phyloP scores from a whole-genome alignment of 176 grass and related monocot species.

The Coix lacrymajobi region DNA sequence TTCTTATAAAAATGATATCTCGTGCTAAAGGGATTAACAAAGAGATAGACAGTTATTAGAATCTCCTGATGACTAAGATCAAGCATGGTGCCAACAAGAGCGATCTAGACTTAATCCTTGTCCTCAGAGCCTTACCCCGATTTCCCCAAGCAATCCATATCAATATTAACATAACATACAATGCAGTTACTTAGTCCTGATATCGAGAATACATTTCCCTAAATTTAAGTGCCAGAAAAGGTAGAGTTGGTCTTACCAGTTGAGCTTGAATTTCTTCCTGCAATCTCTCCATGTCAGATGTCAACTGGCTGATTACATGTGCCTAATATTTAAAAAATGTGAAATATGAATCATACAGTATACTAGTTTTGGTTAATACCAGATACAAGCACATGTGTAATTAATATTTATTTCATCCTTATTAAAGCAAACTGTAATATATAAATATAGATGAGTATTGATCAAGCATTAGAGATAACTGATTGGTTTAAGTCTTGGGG shows the following conservation, averaged over 20 bases:
- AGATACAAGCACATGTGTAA: background rate
- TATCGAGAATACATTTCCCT: background rate
- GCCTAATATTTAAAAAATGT: constrained; percentile 45
- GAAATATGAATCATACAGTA: background rate
- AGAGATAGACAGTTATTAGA: background rate
- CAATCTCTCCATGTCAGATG: constrained; percentile 86
- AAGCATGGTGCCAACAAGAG: background rate
- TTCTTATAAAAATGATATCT: background rate
- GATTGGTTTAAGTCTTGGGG: background rate
- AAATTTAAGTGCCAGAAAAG: constrained; percentile 26
- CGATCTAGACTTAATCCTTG: background rate
- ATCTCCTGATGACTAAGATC: background rate
- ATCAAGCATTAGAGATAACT: background rate
- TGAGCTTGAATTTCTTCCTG: constrained; percentile 91
- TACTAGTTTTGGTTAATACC: background rate
- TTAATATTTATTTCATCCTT: background rate
- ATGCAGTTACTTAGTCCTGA: constrained; percentile 2
- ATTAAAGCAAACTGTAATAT: constrained; percentile 1
- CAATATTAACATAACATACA: background rate
- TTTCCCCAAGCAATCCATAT: background rate
- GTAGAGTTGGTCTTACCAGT: constrained; percentile 48
- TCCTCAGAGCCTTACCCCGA: background rate
- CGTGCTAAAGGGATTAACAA: background rate
- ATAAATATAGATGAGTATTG: background rate
- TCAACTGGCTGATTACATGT: constrained; percentile 80